These are phyloP conservation scores for Eudorina sp. DNA, from an alignment of 139 green algal genomes.

Conservation along the genomic window DNA sequence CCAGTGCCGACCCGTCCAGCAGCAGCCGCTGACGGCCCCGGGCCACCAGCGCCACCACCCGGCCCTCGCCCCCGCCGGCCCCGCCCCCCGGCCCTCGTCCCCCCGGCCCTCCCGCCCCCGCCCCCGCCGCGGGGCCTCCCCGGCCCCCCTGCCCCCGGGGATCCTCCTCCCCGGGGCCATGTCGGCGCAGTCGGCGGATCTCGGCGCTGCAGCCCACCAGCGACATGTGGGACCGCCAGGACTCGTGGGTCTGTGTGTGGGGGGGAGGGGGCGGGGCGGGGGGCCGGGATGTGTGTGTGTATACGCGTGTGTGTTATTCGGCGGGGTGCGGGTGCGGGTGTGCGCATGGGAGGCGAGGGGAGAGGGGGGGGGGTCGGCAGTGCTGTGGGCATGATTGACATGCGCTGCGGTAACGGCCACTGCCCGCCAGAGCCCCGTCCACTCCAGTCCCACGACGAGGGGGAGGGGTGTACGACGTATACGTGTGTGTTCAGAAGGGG, in stretches of 20 bases:
- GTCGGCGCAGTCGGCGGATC: conserved; percentile 16
- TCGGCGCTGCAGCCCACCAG: conserved; percentile 38
- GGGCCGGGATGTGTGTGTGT: not conserved
- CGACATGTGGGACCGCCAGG: not conserved
- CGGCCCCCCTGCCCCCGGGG: not conserved
- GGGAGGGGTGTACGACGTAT: too few species aligned
- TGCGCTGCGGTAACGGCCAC: too few species aligned
- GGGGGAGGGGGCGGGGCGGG: not conserved
- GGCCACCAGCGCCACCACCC: conserved; percentile 26
- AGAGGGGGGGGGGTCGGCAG: too few species aligned
- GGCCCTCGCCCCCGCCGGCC: not conserved
- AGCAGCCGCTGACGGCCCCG: conserved; percentile 33
- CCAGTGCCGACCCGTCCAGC: not conserved
- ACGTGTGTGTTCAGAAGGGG: too few species aligned
- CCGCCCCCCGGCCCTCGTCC: not conserved
- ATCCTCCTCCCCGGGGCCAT: too few species aligned
- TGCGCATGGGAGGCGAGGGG: not conserved
- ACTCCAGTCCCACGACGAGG: too few species aligned
- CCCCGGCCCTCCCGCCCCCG: not conserved
- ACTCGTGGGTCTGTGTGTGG: conserved; percentile 10
- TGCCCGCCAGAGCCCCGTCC: too few species aligned
- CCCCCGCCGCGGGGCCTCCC: not conserved
- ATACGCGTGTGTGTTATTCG: too few species aligned
- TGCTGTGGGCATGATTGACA: too few species aligned
- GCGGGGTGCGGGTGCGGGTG: not conserved